Conservation (phyloP, 495 filamentous ascomycete genomes). For the Aspergillus olivimuriae region DNA sequence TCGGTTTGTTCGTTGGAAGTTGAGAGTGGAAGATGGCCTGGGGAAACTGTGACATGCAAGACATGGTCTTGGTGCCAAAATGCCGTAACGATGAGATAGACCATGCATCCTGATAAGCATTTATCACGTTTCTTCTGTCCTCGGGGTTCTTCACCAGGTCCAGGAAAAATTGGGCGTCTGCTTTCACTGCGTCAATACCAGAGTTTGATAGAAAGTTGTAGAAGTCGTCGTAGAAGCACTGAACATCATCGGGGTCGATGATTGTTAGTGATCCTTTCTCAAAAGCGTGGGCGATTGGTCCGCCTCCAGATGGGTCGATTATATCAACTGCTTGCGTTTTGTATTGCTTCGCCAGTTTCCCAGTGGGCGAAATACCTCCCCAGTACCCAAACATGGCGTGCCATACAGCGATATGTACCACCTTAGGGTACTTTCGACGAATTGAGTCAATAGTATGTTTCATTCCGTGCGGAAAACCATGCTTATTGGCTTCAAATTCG, state of each 20-base stretch:
- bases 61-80: conserved; percentile 72
- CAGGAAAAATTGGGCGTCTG: conserved; percentile 82
- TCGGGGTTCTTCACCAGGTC: conserved; percentile 65
- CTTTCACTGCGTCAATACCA: conserved; percentile 81
- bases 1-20: conserved; percentile 63
- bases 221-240: conserved; percentile 82
- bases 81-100: conserved; percentile 65
- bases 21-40: conserved; percentile 80
- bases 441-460: conserved; percentile 61
- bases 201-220: conserved; percentile 66
- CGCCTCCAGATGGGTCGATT: conserved; percentile 48
- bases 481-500: conserved; percentile 76
- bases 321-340: conserved; percentile 64
- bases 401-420: conserved; percentile 88
- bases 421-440: conserved; percentile 60
- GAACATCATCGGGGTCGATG: conserved; percentile 65
- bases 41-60: conserved; percentile 87
- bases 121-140: conserved; percentile 60
- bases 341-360: conserved; percentile 69
- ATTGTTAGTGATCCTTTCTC: conserved; percentile 39
- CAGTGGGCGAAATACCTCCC: conserved; percentile 73
- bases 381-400: conserved; percentile 95
- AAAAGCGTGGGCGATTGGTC: conserved; percentile 41
- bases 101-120: conserved; percentile 83
- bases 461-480: conserved; percentile 75